Evolutionary conservation across 441 rosid genomes (phyloP), one percentile per base, ranked within the genome.

Genomic region (Populus trichocarpa): DNA sequence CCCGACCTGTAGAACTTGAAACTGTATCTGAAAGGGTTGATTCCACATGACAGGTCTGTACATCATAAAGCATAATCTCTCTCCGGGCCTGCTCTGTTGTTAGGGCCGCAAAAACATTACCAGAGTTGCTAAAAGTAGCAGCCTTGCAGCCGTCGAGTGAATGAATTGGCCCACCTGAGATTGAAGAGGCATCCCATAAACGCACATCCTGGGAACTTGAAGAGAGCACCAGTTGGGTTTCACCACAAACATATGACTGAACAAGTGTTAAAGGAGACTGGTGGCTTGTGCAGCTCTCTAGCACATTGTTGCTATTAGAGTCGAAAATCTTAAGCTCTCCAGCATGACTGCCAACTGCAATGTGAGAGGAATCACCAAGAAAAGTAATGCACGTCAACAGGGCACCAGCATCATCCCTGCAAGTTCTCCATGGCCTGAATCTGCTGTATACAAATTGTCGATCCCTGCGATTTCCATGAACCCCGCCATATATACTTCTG

Each of bases 371-470:
- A 84, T 93, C 94, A 74, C 90, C 94, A 73, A 93, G 90, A 82
- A 97, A 91, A 65, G 91, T 83, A 72, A 92, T 84, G 81, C 98
- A 94, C 32, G 99, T 97, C 76, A 90, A 86, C 79, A 89, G 94
- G 66, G 91, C 87, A 76, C 90, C 80, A 67, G 83, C 85, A 82
- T 97, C 99, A 84, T 97, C 99, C 38, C 98, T 90, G 85, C 93
- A 97, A 69, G 99, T 92, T 84, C 98, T 87, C 98, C 93, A 91
- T 33, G 97, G 91, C 88, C 84, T 91, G 85, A 94, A 94, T 86
- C 99, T 90, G 86, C 98, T 97, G 87, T 91, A 97, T 80, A 97
- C 90, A 80, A 93, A 94, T 75, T 94, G 99, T 22, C 99, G 97
- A 82, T 97, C 98, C 85, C 90, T 89, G 72, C 98, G 98, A 84